Percentiles rank a stretch among this genome's conserved stretches.
phyloP scores from a whole-genome alignment of 805 yeast species.

The Candida caryicola region DNA sequence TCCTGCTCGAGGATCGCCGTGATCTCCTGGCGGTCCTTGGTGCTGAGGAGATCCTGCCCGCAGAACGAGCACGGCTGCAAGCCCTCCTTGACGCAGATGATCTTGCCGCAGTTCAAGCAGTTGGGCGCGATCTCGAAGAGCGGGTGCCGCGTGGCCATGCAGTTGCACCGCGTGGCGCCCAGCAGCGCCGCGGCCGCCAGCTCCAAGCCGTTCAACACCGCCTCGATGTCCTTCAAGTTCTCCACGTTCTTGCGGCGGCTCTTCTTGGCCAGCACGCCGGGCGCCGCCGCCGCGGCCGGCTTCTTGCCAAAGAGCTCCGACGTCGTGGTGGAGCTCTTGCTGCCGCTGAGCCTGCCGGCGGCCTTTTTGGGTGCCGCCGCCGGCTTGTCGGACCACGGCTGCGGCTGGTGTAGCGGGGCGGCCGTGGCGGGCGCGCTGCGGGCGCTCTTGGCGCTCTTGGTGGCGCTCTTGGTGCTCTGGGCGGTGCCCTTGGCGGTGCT shows the following conservation, averaged over 20 bases:
- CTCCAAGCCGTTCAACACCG: conserved; percentile 55
- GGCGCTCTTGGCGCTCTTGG: conserved; percentile 1
- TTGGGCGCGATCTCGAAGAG: conserved; percentile 88
- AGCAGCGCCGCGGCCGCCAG: conserved; percentile 14
- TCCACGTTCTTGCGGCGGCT: conserved; percentile 48
- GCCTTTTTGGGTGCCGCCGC: conserved; percentile 1
- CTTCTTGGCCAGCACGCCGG: conserved; percentile 25
- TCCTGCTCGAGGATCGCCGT: conserved; percentile 52
- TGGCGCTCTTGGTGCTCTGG: not conserved
- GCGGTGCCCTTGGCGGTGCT: conserved; percentile 1
- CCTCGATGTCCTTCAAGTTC: conserved; percentile 60
- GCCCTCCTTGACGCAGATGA: conserved; percentile 88
- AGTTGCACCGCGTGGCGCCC: conserved; percentile 53
- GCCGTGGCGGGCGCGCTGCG: too few species aligned
- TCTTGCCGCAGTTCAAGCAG: conserved; percentile 91
- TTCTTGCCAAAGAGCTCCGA: conserved; percentile 46
- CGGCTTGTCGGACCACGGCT: not conserved
- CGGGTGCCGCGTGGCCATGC: conserved; percentile 88
- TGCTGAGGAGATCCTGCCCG: conserved; percentile 60
- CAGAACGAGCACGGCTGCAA: conserved; percentile 87
- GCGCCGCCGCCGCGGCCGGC: conserved; percentile 25
- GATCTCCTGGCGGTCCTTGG: conserved; percentile 60
- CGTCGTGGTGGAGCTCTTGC: conserved; percentile 35
- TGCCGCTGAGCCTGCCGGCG: conserved; percentile 8
- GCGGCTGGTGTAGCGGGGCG: not conserved